phyloP scores from a whole-genome alignment of 352 stramenopile species.

The Phytopythium sindhum region DNA sequence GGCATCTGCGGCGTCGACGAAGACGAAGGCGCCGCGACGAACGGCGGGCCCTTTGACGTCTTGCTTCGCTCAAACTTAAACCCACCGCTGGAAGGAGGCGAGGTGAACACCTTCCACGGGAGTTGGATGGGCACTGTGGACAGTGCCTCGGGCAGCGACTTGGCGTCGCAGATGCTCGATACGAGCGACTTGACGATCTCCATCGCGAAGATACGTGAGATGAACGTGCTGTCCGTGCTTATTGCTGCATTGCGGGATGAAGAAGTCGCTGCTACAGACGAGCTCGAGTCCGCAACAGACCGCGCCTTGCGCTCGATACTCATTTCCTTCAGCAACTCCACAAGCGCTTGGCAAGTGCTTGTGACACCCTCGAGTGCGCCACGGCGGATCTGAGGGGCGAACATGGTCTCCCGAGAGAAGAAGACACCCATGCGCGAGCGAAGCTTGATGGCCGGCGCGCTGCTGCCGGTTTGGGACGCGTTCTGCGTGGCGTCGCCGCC shows the following conservation, averaged over 20 bases:
- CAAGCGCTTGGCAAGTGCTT: conserved; percentile 13
- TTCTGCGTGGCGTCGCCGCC: not conserved
- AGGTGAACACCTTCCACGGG: conserved; percentile 34
- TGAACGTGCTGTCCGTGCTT: not conserved
- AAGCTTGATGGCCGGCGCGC: conserved; percentile 16
- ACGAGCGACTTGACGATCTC: conserved; percentile 56
- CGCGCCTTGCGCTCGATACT: not conserved
- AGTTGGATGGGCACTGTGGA: conserved; percentile 37
- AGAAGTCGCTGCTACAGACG: not conserved
- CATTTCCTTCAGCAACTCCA: conserved; percentile 19
- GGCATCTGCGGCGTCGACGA: conserved; percentile 2
- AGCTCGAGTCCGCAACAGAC: not conserved
- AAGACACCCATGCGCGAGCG: conserved; percentile 21
- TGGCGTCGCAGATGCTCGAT: conserved; percentile 23
- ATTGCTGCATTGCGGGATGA: not conserved
- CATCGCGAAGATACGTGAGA: conserved; percentile 38
- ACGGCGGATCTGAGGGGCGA: conserved; percentile 24
- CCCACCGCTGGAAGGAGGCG: conserved; percentile 2
- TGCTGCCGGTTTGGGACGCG: not conserved
- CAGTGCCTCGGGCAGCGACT: conserved; percentile 22
- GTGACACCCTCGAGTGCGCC: conserved; percentile 27
- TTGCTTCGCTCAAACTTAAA: conserved; percentile 7
- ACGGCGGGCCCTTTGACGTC: not conserved
- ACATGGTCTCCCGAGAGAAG: conserved; percentile 28
- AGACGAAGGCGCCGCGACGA: not conserved